Evolutionary conservation across 768 basidiomycete genomes (phyloP), one percentile per base, ranked within the genome.

Genomic region (Leucocoprinus leucothites): DNA sequence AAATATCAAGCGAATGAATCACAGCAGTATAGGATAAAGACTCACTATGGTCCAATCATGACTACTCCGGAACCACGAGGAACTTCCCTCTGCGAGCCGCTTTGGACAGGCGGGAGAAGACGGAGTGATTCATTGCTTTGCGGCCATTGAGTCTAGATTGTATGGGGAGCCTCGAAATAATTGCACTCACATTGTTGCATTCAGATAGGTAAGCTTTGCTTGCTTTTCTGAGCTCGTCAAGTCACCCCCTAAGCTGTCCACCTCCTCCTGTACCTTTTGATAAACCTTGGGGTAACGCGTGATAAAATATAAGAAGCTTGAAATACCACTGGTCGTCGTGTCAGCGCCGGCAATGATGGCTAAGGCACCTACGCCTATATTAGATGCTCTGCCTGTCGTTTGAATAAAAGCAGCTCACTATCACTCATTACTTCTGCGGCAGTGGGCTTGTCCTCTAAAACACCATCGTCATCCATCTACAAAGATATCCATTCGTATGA

Each of bases 81-180:
- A 6, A 71, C 69, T 8, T 70, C 65, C 11, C 74, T 70, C 22
- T 70, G 66, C 18, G 69, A 64, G 14, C 67, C 64, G 44, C 68
- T 69, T n/a, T 66, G 65, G 3, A 75, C 62, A 14, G 73, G 68
- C 1, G 75, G 75, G 40, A 68, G 63, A 8, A 76, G 59, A 7
- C 74, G 71, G 11, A 75, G 63, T 9, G 69, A 61, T 57, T 76
- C 74, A 43, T 16, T 45, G 18, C 43, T 45, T 21, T 9, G 31
- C 11, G 31, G 13, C 13, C 13, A 13, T 22, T 16, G n/a, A 45
- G 25, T 28, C 14, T 9, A 9, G 7, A 28, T 3, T 46, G n/a
- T 7, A 9, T 26, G 5, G 3, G 6, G n/a, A 26, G 3, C 28
- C 3, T 2, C 1, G 18, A 48, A 34, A 21, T 13, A 47, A 31